Base-by-base conservation (phyloP, 306 rosid species). In the Prinsepia uniflora region DNA sequence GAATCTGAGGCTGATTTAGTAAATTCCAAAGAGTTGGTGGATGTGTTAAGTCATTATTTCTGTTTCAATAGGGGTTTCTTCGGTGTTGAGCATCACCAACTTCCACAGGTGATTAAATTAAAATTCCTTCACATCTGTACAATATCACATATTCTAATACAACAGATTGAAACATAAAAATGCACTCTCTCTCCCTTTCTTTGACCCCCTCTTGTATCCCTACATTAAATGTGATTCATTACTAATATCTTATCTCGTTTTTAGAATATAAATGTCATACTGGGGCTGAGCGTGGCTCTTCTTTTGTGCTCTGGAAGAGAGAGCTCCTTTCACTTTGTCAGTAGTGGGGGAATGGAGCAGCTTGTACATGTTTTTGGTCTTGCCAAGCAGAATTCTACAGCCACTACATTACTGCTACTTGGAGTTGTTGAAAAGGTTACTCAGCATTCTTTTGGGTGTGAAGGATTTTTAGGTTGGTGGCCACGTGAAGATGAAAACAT, bases 401-500 rank as follows among this genome's bases (percentile, higher is more conserved):
- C 97, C 60, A 71, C 77, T 40, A 84, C 81, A 43, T 86, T 94
- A 41, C 86, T 91, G 79, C 88, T 91, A 74, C 92, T 94, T 50
- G 96, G 95, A 55, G 95, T 87, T 76, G 77, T 94, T 78, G 97
- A 94, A 84, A 94, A 80, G 81, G 96, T 96, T 75, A 89, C 92
- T 65, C 84, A 86, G 72, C 78, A 86, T 83, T 89, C 96, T 12
- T 86, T 87, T 81, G 99, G 99, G 46, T 94, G 99, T 72, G 99
- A 91, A 83, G 92, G 92, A 45, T 89, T 91, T 80, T 82, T 94
- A 80, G 97, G 99, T 75, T 91, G 97, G 99, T 91, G 96, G 96
- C 96, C 97, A 62, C 92, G 90, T 65, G 97, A 91, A 75, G 97
- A 87, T 71, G 96, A 86, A 79, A 87, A 74, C 69, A 77, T 91